Conservation (phyloP, 1,284 basidiomycete genomes). For the Irpex lacteus region DNA sequence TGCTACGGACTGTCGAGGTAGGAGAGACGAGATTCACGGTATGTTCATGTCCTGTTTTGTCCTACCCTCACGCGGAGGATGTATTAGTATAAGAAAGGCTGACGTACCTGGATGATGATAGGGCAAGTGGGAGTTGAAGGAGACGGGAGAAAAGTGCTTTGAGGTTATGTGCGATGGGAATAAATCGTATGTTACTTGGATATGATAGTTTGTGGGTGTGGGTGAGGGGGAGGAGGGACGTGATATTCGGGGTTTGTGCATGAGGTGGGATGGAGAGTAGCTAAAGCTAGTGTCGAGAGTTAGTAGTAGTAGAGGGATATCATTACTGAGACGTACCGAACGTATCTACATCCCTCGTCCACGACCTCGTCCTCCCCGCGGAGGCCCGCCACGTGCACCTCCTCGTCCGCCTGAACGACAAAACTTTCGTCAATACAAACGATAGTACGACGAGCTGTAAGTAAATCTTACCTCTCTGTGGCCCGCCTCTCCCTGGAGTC, state of each 20-base stretch:
- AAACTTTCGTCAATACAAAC: neutral
- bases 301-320: neutral
- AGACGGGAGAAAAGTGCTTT: neutral
- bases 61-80: neutral
- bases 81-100: too few relatives aligned
- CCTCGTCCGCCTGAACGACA: conserved; percentile 36
- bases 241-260: conserved; percentile 37
- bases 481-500: conserved; percentile 23
- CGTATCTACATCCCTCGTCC: conserved; percentile 42
- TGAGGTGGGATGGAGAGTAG: neutral
- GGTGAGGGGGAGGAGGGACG: neutral
- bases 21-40: neutral
- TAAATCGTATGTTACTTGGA: neutral
- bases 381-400: conserved; percentile 38
- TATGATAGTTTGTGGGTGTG: neutral
- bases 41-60: too few relatives aligned
- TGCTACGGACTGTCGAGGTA: neutral
- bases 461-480: conserved; percentile 16
- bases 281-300: neutral
- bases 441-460: neutral
- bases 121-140: neutral
- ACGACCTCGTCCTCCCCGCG: conserved; percentile 51
- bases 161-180: neutral
- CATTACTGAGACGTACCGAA: neutral
- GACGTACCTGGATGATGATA: neutral